Evolutionary conservation across 768 basidiomycete genomes (phyloP).

Genomic region (Hydnomerulius pinastri): DNA sequence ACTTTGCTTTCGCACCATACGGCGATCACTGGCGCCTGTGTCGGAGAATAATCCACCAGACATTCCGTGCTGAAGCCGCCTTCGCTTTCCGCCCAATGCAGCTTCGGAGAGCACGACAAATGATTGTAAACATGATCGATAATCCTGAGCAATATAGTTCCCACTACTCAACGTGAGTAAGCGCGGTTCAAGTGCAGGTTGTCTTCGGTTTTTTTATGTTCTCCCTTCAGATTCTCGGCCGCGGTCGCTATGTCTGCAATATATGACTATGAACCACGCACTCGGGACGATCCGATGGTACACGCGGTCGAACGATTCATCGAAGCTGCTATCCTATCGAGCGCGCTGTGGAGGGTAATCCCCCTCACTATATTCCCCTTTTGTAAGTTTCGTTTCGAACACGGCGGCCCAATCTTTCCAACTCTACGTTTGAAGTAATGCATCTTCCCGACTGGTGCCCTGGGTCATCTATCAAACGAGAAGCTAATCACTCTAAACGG

Average conservation of each 20-base stretch:
- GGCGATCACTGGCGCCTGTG: constrained; percentile 23
- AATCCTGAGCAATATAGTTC: constrained; percentile 30
- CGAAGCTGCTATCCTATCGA: neutral
- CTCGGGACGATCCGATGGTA: constrained; percentile 12
- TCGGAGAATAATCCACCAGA: constrained; percentile 38
- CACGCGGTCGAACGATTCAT: neutral
- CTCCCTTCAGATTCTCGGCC: constrained; percentile 29
- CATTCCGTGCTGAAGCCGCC: constrained; percentile 35
- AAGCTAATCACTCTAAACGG: constrained; percentile 18
- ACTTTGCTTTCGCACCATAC: neutral
- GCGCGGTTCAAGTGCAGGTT: constrained; percentile 19
- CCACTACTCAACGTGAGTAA: constrained; percentile 12
- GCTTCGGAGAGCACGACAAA: constrained; percentile 19
- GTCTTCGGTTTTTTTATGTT: neutral
- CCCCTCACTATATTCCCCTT: constrained; percentile 14
- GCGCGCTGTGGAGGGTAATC: constrained; percentile 4
- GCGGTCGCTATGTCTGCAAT: constrained; percentile 24
- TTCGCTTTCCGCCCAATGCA: constrained; percentile 25
- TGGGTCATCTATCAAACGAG: constrained; percentile 37
- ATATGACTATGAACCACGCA: constrained; percentile 17
- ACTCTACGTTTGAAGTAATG: constrained; percentile 1
- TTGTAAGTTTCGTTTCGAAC: constrained; percentile 3
- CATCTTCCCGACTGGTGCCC: constrained; percentile 39
- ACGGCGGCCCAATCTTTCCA: neutral
- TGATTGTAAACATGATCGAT: constrained; percentile 27